Percentiles rank a stretch among this genome's conserved stretches.
Evolutionary conservation across 768 basidiomycete species (phyloP).

Genomic region (Leucocoprinus birnbaumii): DNA sequence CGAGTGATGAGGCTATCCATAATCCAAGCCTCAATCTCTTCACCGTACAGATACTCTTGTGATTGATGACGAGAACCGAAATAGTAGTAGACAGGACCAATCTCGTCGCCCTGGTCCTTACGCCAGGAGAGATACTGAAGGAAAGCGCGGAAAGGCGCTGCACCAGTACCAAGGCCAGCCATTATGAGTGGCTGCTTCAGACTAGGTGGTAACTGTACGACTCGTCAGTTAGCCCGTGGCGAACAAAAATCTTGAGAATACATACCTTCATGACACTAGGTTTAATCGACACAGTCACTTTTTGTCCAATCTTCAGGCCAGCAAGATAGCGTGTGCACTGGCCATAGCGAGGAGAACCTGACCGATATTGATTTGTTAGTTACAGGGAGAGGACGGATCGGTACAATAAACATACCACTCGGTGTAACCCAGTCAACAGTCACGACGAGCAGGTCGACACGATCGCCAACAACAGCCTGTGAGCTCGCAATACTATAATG

Average conservation of each 20-base stretch:
- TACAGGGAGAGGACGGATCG: constrained; percentile 1
- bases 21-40: constrained; percentile 94
- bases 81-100: constrained; percentile 97
- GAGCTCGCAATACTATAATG: constrained; percentile 98
- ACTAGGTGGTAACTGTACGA: constrained; percentile 71
- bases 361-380: not conserved
- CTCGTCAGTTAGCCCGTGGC: constrained; percentile 11
- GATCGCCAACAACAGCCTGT: constrained; percentile 91
- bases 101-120: constrained; percentile 65
- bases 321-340: constrained; percentile 97
- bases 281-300: constrained; percentile 96
- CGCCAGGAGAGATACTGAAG: constrained; percentile 92
- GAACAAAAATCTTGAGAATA: constrained; percentile 6
- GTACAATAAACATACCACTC: constrained; percentile 51
- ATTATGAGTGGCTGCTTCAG: constrained; percentile 92
- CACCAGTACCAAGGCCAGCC: constrained; percentile 98
- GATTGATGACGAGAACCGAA: constrained; percentile 96
- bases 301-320: constrained; percentile 77
- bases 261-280: constrained; percentile 98
- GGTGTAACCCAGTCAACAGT: constrained; percentile 94
- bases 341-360: constrained; percentile 78
- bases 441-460: constrained; percentile 93
- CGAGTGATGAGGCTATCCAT: constrained; percentile 80
- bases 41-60: constrained; percentile 95
- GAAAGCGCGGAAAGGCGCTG: constrained; percentile 99